Evolutionary conservation across 106 monocot genomes (phyloP).

Genomic region (Acorus gramineus): DNA sequence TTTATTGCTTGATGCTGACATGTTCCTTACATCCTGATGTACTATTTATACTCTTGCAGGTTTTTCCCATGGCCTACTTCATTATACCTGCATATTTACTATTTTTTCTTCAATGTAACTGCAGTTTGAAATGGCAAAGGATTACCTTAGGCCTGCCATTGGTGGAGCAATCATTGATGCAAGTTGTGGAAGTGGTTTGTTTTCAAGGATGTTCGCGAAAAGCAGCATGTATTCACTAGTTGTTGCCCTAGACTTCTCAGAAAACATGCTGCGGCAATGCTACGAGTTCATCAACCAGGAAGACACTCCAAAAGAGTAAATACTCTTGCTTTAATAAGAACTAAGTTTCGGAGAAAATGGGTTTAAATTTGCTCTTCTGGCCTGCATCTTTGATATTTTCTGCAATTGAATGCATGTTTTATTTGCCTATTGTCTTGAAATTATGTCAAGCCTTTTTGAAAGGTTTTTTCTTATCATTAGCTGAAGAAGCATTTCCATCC

Average conservation of each 20-base stretch:
- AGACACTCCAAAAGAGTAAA: constrained; percentile 58
- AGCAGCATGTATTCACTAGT: constrained; percentile 73
- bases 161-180: constrained; percentile 94
- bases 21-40: no score
- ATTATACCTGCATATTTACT: background rate
- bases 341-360: no score
- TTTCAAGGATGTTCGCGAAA: constrained; percentile 78
- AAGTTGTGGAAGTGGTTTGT: constrained; percentile 91
- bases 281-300: constrained; percentile 51
- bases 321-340: background rate
- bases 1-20: no score
- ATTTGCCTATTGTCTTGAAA: no score
- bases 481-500: no score
- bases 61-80: background rate
- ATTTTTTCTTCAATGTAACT: constrained; percentile 5
- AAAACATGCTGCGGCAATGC: constrained; percentile 91
- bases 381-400: no score
- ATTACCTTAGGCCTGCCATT: constrained; percentile 52
- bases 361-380: no score
- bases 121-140: constrained; percentile 96
- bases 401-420: no score
- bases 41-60: no score
- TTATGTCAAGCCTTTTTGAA: no score
- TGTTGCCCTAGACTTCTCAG: constrained; percentile 85
- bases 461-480: no score